phyloP scores from a whole-genome alignment of 2,329 filamentous ascomycete species.

The Talaromyces sp. region DNA sequence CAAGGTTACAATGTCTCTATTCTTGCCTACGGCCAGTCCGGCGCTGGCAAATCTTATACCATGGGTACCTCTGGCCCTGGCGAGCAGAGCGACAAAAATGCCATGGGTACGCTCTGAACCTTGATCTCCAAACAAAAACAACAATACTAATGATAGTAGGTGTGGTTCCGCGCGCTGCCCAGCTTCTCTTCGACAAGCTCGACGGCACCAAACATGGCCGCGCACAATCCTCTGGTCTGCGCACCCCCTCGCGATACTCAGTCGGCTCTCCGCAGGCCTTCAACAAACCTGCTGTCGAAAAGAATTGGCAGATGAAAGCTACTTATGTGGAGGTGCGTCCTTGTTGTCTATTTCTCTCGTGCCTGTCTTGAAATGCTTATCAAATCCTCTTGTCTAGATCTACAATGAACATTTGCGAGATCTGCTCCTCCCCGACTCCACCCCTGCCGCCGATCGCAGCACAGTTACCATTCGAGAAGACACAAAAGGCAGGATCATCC shows the following conservation, averaged over 20 bases:
- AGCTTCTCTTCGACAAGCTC: constrained; percentile 80
- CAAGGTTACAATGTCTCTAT: constrained; percentile 99
- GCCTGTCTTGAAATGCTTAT: constrained; percentile 13
- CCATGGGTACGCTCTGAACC: constrained; percentile 64
- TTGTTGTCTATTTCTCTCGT: neutral
- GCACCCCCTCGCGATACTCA: constrained; percentile 74
- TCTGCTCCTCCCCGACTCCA: constrained; percentile 71
- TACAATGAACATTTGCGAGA: constrained; percentile 97
- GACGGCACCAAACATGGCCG: constrained; percentile 56
- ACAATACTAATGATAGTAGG: constrained; percentile 46
- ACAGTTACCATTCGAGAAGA: constrained; percentile 92
- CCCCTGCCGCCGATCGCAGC: constrained; percentile 63
- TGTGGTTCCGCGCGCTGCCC: constrained; percentile 89
- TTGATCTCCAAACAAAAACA: neutral
- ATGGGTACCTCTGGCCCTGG: constrained; percentile 90
- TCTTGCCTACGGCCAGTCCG: constrained; percentile 93
- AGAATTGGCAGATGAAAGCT: constrained; percentile 84
- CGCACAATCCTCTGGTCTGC: constrained; percentile 68
- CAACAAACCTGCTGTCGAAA: constrained; percentile 50
- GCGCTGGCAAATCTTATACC: constrained; percentile 95
- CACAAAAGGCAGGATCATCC: constrained; percentile 84
- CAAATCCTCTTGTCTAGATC: constrained; percentile 52
- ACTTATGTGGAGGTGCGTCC: constrained; percentile 70
- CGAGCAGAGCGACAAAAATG: constrained; percentile 64
- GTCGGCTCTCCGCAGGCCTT: constrained; percentile 47